phyloP scores from a whole-genome alignment of 2,329 filamentous ascomycete species.

The Alternaria dauci region DNA sequence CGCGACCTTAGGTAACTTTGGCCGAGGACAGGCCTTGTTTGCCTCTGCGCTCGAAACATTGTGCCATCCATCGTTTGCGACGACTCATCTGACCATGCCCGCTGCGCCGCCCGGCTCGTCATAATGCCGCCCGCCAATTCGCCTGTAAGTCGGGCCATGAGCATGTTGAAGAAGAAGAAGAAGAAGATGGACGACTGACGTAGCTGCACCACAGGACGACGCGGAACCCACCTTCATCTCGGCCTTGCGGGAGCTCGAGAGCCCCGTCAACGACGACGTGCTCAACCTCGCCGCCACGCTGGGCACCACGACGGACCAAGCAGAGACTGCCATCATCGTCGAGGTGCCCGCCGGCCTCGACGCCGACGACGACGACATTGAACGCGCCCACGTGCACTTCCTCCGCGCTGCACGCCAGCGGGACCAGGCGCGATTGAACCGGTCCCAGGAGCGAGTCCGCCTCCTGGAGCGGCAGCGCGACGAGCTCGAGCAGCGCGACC shows the following conservation, averaged over 20 bases:
- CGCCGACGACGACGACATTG: slow-evolving; percentile 48
- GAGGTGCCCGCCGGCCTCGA: not conserved
- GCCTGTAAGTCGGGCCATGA: slow-evolving; percentile 29
- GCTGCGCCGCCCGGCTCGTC: slow-evolving; percentile 22
- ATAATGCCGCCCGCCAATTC: slow-evolving; percentile 50
- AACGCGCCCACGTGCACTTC: slow-evolving; percentile 26
- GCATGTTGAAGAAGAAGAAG: not conserved
- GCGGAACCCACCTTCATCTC: slow-evolving; percentile 55
- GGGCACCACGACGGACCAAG: slow-evolving; percentile 45
- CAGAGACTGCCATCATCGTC: not conserved
- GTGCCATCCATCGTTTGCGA: slow-evolving; percentile 7
- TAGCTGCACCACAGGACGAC: slow-evolving; percentile 37
- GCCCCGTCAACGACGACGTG: slow-evolving; percentile 53
- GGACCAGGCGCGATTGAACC: slow-evolving; percentile 29
- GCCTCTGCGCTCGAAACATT: slow-evolving; percentile 10
- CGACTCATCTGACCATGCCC: slow-evolving; percentile 22
- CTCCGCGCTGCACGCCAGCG: slow-evolving; percentile 55
- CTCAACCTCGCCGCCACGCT: slow-evolving; percentile 61
- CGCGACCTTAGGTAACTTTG: not conserved
- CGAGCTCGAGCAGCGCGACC: slow-evolving; percentile 52
- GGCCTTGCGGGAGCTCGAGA: slow-evolving; percentile 57
- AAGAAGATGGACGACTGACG: slow-evolving; percentile 29
- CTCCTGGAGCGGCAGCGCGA: slow-evolving; percentile 45
- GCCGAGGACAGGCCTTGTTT: slow-evolving; percentile 10
- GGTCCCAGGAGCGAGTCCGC: slow-evolving; percentile 37